Base-by-base conservation (phyloP, 257 asterid species). In the Fraxinus cuspidata region DNA sequence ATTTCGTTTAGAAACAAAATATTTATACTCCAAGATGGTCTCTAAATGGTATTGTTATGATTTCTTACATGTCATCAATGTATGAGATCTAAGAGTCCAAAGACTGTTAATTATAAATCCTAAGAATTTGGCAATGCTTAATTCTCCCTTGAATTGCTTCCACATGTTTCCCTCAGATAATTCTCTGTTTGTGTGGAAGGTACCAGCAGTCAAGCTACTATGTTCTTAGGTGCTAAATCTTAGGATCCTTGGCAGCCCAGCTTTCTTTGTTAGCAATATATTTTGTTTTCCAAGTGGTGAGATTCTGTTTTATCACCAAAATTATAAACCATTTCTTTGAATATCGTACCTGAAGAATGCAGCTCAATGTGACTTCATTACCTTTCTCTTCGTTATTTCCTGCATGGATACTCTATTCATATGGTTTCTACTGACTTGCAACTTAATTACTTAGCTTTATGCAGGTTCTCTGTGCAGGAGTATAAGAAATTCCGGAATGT, bases 391-490 rank as follows among this genome's bases (percentile, higher is more conserved):
- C 79, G 32, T 53, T 81, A 35, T 70, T 72, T 85, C 73, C 73
- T 74, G 76, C 69, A 21, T 32, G 81, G 73, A 11, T 67, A 70
- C 70, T 63, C 47, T 66, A n/a, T 58, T 70, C 78, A 75, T 70
- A 49, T 74, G 81, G 86, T 78, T 90, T 81, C 80, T 83, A 85
- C 88, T 86, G 92, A 85, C 88, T 87, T 88, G 84, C 83, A 76
- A 86, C 87, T 83, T 90, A 88, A 84, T 86, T 85, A 88, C 90
- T 86, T 88, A 79, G 96, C 84, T 84, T 86, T 87, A 47, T 85
- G 90, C 92, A 96, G 99, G 92, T 96, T 85, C 90, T 91, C 96
- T 80, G 80, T 84, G 84, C 94, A 87, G 94, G 99, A 92, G 86
- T 93, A 90, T 82, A 84, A 85, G 77, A 89, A 84, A 85, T 96